Evolutionary conservation across 1,284 basidiomycete species (phyloP).

Genomic region (Marasmius sp.): DNA sequence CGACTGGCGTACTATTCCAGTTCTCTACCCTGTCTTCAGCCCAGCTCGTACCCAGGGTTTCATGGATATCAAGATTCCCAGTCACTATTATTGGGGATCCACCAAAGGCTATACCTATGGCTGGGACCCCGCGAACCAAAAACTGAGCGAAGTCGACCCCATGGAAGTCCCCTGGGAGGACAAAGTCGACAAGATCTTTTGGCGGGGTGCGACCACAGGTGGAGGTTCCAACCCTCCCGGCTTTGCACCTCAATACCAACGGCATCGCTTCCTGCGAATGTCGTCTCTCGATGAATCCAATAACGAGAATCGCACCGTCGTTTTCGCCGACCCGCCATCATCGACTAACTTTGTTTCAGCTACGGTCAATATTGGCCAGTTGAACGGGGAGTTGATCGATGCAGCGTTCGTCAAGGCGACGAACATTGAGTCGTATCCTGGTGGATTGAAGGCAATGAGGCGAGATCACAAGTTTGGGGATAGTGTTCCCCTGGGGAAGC

Average conservation of each 20-base stretch:
- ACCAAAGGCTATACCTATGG: slow-evolving; percentile 86
- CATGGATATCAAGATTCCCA: slow-evolving; percentile 88
- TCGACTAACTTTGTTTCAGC: slow-evolving; percentile 62
- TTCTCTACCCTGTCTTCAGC: slow-evolving; percentile 87
- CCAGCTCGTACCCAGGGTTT: slow-evolving; percentile 85
- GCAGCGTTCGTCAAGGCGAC: slow-evolving; percentile 83
- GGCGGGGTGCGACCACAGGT: slow-evolving; percentile 90
- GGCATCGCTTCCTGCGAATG: slow-evolving; percentile 87
- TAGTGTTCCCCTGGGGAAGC: slow-evolving; percentile 77
- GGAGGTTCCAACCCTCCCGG: slow-evolving; percentile 88
- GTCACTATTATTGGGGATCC: slow-evolving; percentile 90
- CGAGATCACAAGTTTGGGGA: slow-evolving; percentile 74
- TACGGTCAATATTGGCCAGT: slow-evolving; percentile 54
- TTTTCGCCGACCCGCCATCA: slow-evolving; percentile 72
- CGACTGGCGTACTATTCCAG: slow-evolving; percentile 86
- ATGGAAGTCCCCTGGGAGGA: slow-evolving; percentile 85
- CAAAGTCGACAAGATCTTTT: slow-evolving; percentile 74
- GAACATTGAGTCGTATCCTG: slow-evolving; percentile 70
- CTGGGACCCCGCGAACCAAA: slow-evolving; percentile 76
- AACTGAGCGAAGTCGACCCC: slow-evolving; percentile 70
- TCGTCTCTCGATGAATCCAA: not conserved
- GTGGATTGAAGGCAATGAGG: slow-evolving; percentile 73
- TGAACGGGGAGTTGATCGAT: slow-evolving; percentile 88
- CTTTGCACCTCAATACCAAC: slow-evolving; percentile 82
- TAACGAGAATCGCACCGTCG: slow-evolving; percentile 62